Conservation (phyloP, 129 eudicot genomes). For the Centaurea solstitialis region DNA sequence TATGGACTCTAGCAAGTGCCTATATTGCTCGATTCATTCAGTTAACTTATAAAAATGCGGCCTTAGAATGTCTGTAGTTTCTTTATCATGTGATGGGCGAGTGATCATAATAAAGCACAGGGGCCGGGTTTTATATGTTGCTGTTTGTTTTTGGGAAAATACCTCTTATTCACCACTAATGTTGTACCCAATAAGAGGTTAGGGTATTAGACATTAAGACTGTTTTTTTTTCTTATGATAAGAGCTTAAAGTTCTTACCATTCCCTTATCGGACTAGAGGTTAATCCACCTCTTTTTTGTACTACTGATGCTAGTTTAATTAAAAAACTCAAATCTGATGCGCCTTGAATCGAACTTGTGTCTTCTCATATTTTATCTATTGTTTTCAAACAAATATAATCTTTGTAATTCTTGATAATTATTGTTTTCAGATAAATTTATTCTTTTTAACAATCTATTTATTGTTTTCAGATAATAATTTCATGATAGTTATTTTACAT, state of each 20-base stretch:
- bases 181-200: not conserved
- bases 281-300: not conserved
- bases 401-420: not conserved
- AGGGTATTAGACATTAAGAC: too few species aligned
- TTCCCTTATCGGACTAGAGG: not conserved
- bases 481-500: not conserved
- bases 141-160: not conserved
- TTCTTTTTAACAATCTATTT: not conserved
- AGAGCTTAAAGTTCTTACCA: not conserved
- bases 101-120: not conserved
- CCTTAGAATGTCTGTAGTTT: slow-evolving; percentile 4
- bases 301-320: not conserved
- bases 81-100: not conserved
- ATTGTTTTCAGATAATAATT: not conserved
- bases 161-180: not conserved
- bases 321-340: not conserved
- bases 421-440: not conserved
- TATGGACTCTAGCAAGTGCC: not conserved
- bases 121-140: not conserved
- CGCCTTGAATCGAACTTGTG: not conserved
- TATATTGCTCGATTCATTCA: not conserved
- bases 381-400: not conserved
- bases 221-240: too few species aligned
- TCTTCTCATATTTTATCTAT: not conserved
- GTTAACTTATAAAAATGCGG: not conserved